These are phyloP conservation scores for Shiraia sp. DNA, from an alignment of 2,329 filamentous ascomycete genomes.

Conservation along the genomic window DNA sequence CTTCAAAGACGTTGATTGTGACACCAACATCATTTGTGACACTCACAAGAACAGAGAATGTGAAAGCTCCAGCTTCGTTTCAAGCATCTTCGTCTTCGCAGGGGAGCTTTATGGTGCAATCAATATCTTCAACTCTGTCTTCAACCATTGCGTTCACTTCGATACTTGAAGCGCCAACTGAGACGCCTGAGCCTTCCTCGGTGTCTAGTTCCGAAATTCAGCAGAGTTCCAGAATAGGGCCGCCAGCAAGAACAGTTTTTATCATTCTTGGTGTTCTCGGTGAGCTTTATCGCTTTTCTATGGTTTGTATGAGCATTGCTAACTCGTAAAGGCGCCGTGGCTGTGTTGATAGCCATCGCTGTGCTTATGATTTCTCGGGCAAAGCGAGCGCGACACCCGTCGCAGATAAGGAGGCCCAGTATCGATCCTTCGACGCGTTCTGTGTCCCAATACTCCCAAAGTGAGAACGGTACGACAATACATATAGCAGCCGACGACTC, in stretches of 20 bases:
- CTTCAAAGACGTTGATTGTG: neutral
- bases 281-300: neutral
- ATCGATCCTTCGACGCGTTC: neutral
- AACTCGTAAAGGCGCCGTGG: constrained; percentile 5
- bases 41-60: constrained; percentile 5
- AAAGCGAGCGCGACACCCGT: constrained; percentile 1
- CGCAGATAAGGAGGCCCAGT: neutral
- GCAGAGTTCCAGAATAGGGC: constrained; percentile 4
- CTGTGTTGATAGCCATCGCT: constrained; percentile 9
- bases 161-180: constrained; percentile 1
- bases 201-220: neutral
- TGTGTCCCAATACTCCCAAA: neutral
- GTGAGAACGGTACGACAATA: constrained; percentile 1
- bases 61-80: constrained; percentile 1
- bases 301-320: neutral
- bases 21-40: constrained; percentile 7
- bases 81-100: neutral
- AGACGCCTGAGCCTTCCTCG: neutral
- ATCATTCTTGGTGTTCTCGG: constrained; percentile 13
- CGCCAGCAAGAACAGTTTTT: constrained; percentile 10
- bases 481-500: neutral
- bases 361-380: constrained; percentile 6
- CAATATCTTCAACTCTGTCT: too few species aligned
- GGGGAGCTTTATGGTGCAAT: too few species aligned
- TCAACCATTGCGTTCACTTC: neutral